Conservation (phyloP, 2,329 filamentous ascomycete genomes). For the Paracamarosporium sp. region DNA sequence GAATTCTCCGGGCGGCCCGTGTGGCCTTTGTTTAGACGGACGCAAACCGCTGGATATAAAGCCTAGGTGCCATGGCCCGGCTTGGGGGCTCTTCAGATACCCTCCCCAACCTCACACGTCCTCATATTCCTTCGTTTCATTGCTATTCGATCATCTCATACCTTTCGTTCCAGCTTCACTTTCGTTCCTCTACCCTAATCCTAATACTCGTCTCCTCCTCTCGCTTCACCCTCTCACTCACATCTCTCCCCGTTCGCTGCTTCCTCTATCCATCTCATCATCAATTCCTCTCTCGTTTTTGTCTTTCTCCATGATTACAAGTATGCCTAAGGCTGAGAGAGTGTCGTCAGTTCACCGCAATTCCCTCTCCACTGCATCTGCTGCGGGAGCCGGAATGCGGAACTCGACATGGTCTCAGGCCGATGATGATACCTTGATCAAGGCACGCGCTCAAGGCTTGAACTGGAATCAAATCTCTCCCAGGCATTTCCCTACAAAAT, state of each 20-base stretch:
- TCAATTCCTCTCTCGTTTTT: slow-evolving; percentile 21
- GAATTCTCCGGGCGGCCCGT: slow-evolving; percentile 44
- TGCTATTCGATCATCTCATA: slow-evolving; percentile 39
- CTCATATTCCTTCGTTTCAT: slow-evolving; percentile 42
- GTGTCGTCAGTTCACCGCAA: slow-evolving; percentile 34
- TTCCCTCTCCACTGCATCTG: slow-evolving; percentile 40
- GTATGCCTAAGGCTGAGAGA: slow-evolving; percentile 56
- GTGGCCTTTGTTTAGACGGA: slow-evolving; percentile 32
- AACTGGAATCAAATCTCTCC: slow-evolving; percentile 85
- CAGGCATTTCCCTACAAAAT: slow-evolving; percentile 78
- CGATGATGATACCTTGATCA: slow-evolving; percentile 77
- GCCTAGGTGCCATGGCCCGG: slow-evolving; percentile 14
- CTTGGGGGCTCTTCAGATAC: slow-evolving; percentile 28
- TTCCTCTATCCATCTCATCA: slow-evolving; percentile 16
- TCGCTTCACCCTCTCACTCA: slow-evolving; percentile 31
- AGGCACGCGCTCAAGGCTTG: slow-evolving; percentile 74
- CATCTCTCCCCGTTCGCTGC: slow-evolving; percentile 21
- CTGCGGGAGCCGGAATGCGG: slow-evolving; percentile 38
- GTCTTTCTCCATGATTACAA: slow-evolving; percentile 33
- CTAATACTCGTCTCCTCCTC: slow-evolving; percentile 35
- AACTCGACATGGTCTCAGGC: slow-evolving; percentile 69
- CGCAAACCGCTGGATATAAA: slow-evolving; percentile 42
- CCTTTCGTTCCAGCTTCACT: slow-evolving; percentile 38
- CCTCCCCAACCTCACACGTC: slow-evolving; percentile 30
- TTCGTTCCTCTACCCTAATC: slow-evolving; percentile 40